Conservation (phyloP, 106 monocot genomes). For the Ottelia alismoides region DNA sequence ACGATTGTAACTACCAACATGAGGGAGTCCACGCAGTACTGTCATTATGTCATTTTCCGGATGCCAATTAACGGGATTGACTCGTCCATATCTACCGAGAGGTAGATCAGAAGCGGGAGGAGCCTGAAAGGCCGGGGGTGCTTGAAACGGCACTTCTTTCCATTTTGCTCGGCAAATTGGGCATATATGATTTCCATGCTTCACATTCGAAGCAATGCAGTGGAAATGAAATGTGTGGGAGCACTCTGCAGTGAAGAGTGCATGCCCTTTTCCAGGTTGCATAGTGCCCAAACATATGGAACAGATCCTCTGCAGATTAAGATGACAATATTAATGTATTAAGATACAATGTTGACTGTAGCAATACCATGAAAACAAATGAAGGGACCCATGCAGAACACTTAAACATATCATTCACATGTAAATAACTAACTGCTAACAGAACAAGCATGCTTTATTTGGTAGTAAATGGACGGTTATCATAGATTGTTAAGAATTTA, state of each 20-base stretch:
- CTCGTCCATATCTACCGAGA: slow-evolving; percentile 24
- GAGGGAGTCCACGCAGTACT: slow-evolving; percentile 37
- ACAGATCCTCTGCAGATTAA: slow-evolving; percentile 53
- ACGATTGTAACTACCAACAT: slow-evolving; percentile 19
- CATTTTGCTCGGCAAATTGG: slow-evolving; percentile 87
- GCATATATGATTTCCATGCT: slow-evolving; percentile 62
- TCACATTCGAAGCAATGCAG: slow-evolving; percentile 81
- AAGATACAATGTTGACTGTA: too few species aligned
- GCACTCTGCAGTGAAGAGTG: slow-evolving; percentile 91
- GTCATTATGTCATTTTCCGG: slow-evolving; percentile 40
- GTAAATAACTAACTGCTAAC: too few species aligned
- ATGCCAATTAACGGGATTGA: slow-evolving; percentile 43
- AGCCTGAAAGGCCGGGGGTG: slow-evolving; percentile 21
- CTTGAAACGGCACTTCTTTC: slow-evolving; percentile 79
- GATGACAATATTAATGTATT: neutral
- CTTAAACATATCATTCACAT: too few species aligned
- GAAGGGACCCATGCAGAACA: too few species aligned
- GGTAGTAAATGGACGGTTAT: too few species aligned
- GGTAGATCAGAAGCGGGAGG: slow-evolving; percentile 29
- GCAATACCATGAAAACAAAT: too few species aligned
- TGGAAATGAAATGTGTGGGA: slow-evolving; percentile 84
- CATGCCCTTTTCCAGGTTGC: slow-evolving; percentile 81
- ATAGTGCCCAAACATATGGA: slow-evolving; percentile 68
- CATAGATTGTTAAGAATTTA: too few species aligned
- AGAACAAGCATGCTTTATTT: too few species aligned